These are phyloP conservation scores for Pythium vanterpoolii DNA, from an alignment of 352 stramenopile species.

Conservation along the genomic window DNA sequence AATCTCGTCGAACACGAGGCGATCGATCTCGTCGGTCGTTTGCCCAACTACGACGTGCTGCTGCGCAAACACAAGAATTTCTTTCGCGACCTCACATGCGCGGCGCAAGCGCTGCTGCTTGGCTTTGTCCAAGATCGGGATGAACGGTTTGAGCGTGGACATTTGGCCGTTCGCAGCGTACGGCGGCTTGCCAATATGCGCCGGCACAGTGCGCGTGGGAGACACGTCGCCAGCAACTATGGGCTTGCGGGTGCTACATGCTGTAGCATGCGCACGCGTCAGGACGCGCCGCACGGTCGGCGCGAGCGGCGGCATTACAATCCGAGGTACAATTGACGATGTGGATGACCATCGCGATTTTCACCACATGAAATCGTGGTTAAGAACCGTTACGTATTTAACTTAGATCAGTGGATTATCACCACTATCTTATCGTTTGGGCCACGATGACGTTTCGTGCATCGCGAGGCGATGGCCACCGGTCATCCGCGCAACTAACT, in stretches of 20 bases:
- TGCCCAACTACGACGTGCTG: constrained; percentile 75
- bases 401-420: not conserved
- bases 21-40: constrained; percentile 94
- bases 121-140: constrained; percentile 66
- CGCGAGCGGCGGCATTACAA: not conserved
- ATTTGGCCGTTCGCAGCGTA: constrained; percentile 65
- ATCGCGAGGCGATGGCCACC: not conserved
- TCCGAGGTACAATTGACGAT: not conserved
- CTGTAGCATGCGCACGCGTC: constrained; percentile 19
- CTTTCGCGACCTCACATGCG: constrained; percentile 66
- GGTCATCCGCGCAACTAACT: not conserved
- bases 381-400: constrained; percentile 1
- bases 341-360: not conserved
- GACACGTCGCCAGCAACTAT: constrained; percentile 52
- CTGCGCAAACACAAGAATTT: constrained; percentile 78
- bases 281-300: constrained; percentile 30
- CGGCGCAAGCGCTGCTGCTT: constrained; percentile 65
- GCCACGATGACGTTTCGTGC: not conserved
- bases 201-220: constrained; percentile 43
- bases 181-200: constrained; percentile 49
- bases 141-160: constrained; percentile 67
- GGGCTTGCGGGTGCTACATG: constrained; percentile 26
- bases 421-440: not conserved
- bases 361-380: not conserved
- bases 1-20: constrained; percentile 89